Conservation (phyloP, 306 rosid genomes). For the Boehmeria nivea region DNA sequence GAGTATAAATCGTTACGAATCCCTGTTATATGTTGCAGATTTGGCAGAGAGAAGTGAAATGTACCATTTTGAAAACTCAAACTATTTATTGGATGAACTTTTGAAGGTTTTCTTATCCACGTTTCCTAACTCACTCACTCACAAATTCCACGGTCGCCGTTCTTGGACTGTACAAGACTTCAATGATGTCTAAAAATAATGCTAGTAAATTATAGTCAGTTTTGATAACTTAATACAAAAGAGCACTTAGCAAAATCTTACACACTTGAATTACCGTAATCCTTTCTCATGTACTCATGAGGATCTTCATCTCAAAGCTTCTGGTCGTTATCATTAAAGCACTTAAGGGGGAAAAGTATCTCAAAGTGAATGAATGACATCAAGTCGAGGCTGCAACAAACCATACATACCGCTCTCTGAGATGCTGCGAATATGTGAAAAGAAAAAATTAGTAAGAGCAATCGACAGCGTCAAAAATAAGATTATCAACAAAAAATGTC, state of each 20-base stretch:
- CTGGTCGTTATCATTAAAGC: conserved; percentile 86
- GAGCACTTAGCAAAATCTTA: neutral
- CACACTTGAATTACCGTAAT: conserved; percentile 63
- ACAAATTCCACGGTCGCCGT: conserved; percentile 98
- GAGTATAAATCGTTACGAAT: conserved; percentile 8
- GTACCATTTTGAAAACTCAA: conserved; percentile 74
- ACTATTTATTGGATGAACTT: conserved; percentile 81
- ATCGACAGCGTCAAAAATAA: no score
- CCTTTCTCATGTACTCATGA: conserved; percentile 96
- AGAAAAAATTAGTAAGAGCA: no score
- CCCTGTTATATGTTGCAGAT: conserved; percentile 9
- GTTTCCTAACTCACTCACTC: conserved; percentile 87
- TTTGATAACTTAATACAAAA: neutral
- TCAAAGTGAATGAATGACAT: conserved; percentile 85
- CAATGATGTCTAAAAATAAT: conserved; percentile 75
- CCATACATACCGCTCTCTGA: conserved; percentile 74
- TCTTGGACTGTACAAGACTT: conserved; percentile 93
- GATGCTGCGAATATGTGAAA: conserved; percentile 85
- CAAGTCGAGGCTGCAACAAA: conserved; percentile 79
- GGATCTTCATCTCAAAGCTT: conserved; percentile 98
- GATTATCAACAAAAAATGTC: no score
- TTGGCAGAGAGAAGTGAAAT: conserved; percentile 2
- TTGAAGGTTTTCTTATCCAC: conserved; percentile 92
- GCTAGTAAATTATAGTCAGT: conserved; percentile 17
- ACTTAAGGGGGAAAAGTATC: conserved; percentile 92